Conservation (phyloP, 2,329 filamentous ascomycete species). For the Arthrobotrys pseudoclavata region DNA sequence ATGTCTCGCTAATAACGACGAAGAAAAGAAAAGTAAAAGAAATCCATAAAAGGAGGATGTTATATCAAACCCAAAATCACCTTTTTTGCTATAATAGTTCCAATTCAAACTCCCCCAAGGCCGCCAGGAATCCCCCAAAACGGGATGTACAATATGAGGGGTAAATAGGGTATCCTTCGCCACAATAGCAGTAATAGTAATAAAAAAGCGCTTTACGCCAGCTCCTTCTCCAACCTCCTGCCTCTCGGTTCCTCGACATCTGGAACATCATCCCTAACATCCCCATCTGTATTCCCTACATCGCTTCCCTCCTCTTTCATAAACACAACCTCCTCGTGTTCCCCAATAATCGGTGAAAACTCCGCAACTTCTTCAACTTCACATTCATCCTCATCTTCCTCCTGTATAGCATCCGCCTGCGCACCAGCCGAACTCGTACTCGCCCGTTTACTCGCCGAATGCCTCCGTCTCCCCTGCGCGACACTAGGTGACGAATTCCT, state of each 20-base stretch:
- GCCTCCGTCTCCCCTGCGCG: conserved; percentile 72
- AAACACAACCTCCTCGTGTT: conserved; percentile 60
- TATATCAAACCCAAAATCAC: conserved; percentile 33
- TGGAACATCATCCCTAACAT: conserved; percentile 38
- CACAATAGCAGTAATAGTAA: not conserved
- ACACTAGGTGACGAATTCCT: conserved; percentile 71
- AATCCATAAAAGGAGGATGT: conserved; percentile 6
- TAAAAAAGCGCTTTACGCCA: conserved; percentile 3
- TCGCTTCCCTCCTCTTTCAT: conserved; percentile 54
- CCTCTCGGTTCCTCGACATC: conserved; percentile 46
- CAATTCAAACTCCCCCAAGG: conserved; percentile 13
- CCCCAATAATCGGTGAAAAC: conserved; percentile 61
- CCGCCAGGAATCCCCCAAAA: conserved; percentile 10
- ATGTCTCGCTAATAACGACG: conserved; percentile 44
- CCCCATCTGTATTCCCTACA: conserved; percentile 50
- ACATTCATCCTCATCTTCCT: conserved; percentile 73
- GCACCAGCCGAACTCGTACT: conserved; percentile 61
- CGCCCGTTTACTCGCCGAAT: conserved; percentile 64
- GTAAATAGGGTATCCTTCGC: conserved; percentile 10
- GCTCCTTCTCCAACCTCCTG: conserved; percentile 47
- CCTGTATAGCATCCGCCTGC: conserved; percentile 63
- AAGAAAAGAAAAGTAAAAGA: not conserved
- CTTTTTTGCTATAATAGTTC: conserved; percentile 3
- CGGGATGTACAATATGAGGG: conserved; percentile 8
- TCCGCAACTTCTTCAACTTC: conserved; percentile 66